Evolutionary conservation across 2,329 filamentous ascomycete genomes (phyloP), one percentile per base, ranked within the genome.

Genomic region (Apiospora koreana): DNA sequence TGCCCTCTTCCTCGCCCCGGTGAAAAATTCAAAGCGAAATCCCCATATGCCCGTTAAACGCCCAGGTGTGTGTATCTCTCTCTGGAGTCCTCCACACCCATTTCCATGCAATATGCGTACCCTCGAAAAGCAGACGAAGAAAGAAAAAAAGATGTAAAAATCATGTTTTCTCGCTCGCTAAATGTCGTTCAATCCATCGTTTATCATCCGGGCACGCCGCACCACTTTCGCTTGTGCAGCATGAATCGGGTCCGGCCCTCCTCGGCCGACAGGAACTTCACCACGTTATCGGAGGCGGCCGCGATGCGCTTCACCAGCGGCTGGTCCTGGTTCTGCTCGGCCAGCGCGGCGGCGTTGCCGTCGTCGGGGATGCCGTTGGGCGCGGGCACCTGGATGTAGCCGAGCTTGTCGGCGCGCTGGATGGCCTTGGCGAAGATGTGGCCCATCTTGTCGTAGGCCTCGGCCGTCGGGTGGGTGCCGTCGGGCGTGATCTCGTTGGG

Each of bases 381-480:
- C 64, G 71, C 73, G 7, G 75, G 71, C 6, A 48, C 12, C 35
- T 72, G 72, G 21, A 76, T 62, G 65, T 72, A 75, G 23, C 71
- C 73, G 21, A 70, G 65, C n/a, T 45, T 65, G 45, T 75, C 72
- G 2, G 74, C 75, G n/a, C 75, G 73, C 3, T 71, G 41, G 35
- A 77, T 73, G 41, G 73, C 71, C n/a, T 72, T 64, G 64, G 70
- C 74, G 62, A 73, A 75, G 54, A 77, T 74, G 21, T 75, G 69
- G 25, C 74, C 71, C 74, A 77, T 75, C 69, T 74, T 73, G 21
- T 38, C 50, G 65, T 75, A 77, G 18, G 75, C 76, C n/a, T 58
- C 69, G 68, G 76, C 76, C 41, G 72, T 72, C 7, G 75, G 75
- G 67, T 77, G 75, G 3, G 75, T 75, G 58, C 76, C 75, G 65